Evolutionary conservation across 192 early-diverging fungal genomes (phyloP).

Genomic region (Coemansia sp.): DNA sequence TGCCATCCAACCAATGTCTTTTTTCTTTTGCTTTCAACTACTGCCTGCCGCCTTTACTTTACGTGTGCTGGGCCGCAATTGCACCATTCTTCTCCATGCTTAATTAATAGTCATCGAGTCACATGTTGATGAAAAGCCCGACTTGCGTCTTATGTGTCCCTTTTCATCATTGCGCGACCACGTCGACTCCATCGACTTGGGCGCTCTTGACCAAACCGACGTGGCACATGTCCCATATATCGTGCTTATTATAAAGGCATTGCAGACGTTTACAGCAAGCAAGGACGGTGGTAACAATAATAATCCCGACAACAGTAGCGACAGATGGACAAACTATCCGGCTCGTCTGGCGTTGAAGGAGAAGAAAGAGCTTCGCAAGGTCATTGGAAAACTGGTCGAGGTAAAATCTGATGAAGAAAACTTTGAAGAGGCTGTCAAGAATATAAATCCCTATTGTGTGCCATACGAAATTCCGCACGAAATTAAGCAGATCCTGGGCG

Average conservation of each 20-base stretch:
- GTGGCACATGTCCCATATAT: conserved; percentile 85
- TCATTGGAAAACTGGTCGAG: conserved; percentile 60
- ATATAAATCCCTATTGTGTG: conserved; percentile 63
- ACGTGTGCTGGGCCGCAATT: neutral
- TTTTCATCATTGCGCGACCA: conserved; percentile 70
- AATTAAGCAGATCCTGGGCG: conserved; percentile 31
- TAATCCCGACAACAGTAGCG: neutral
- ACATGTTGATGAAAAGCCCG: conserved; percentile 75
- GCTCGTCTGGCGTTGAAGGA: conserved; percentile 55
- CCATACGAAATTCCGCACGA: conserved; percentile 47
- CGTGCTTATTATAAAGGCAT: conserved; percentile 74
- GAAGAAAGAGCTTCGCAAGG: conserved; percentile 65
- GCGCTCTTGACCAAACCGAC: conserved; percentile 63
- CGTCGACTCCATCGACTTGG: conserved; percentile 69
- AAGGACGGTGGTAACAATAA: neutral
- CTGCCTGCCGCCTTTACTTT: neutral
- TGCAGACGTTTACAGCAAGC: conserved; percentile 75
- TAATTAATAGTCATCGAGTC: conserved; percentile 78
- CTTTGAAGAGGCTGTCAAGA: conserved; percentile 81
- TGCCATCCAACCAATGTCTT: neutral
- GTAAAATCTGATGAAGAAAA: conserved; percentile 76
- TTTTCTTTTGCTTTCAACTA: neutral
- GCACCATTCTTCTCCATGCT: neutral
- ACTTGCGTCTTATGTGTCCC: conserved; percentile 82
- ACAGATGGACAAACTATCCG: conserved; percentile 21